Evolutionary conservation across 192 early-diverging fungal genomes (phyloP), one percentile per base, ranked within the genome.

Genomic region (Lobosporangium transversale): DNA sequence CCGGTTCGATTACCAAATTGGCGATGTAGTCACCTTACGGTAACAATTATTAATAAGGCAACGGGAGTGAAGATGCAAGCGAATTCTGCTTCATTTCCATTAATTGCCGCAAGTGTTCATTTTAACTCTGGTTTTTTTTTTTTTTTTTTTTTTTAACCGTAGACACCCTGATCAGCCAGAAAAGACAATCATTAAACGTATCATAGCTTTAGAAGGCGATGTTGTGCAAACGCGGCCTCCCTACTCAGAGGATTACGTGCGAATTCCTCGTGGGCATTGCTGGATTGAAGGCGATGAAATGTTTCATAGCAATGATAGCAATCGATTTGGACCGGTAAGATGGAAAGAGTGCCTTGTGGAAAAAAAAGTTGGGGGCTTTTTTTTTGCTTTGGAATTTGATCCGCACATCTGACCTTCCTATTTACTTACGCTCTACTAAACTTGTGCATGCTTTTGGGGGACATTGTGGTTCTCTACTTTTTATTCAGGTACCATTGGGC

Each of bases 251-350:
- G 47, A 47, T 23, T 69, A 84, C 79, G 66, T 94, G 8, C 80
- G 81, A 44, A 79, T 95, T 14, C 94, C 94, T 29, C 75, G 73
- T 61, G 94, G 94, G 11, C 89, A 95, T 61, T 92, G 89, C 68
- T 95, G 94, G 94, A 81, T 94, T 44, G 94, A 95, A 68, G 90
- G 91, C 32, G 94, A 95, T 68, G 94, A 95, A 70, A 84, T 85
- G 36, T 95, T 92, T 68, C 91, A 93, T 62, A 92, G 90, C 53
- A 83, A 79, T 48, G 94, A 95, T 51, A 94, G 92, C 67, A 94
- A 92, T 78, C 59, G 79, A 14, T 94, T 90, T 73, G 94, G 94
- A 45, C 89, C 92, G 0, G 88, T 90, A 79, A 82, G n/a, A 6
- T 40, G 4, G 10, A 8, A 42, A 18, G 23, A 23, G 17, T 53